phyloP scores from a whole-genome alignment of 2,329 filamentous ascomycete genomes.

The Fusarium sp. region DNA sequence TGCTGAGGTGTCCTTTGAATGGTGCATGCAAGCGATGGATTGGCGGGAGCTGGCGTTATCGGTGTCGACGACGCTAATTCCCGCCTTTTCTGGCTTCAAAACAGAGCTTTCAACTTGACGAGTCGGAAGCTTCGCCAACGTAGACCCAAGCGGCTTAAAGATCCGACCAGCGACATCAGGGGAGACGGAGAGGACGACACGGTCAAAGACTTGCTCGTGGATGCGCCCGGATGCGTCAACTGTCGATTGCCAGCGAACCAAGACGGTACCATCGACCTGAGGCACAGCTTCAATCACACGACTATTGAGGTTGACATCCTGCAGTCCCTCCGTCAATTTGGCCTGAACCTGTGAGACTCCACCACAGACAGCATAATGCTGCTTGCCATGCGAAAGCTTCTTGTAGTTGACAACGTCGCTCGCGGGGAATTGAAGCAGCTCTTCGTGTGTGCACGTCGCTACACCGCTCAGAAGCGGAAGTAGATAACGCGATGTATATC shows the following conservation, averaged over 20 bases:
- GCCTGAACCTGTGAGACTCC: conserved; percentile 63
- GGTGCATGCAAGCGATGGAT: conserved; percentile 44
- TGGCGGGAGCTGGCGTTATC: background rate
- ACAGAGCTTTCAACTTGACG: conserved; percentile 61
- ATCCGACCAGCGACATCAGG: conserved; percentile 64
- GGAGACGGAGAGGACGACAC: conserved; percentile 65
- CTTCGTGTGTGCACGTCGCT: conserved; percentile 64
- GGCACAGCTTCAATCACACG: conserved; percentile 53
- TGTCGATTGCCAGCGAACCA: conserved; percentile 52
- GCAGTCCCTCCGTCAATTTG: conserved; percentile 55
- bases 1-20: conserved; percentile 37
- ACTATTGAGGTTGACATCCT: conserved; percentile 54
- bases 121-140: conserved; percentile 60
- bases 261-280: conserved; percentile 20
- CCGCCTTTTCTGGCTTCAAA: conserved; percentile 31
- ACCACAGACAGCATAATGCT: conserved; percentile 63
- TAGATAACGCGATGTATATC: conserved; percentile 62
- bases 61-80: conserved; percentile 13
- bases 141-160: conserved; percentile 56
- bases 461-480: conserved; percentile 66
- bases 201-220: conserved; percentile 59
- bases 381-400: conserved; percentile 57
- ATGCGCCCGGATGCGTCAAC: conserved; percentile 16
- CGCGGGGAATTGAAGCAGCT: conserved; percentile 64
- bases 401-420: conserved; percentile 65